A percentile compares a stretch with the other conserved stretches of the same genome.
These are phyloP conservation scores for Teratosphaeria destructans DNA, from an alignment of 2,329 filamentous ascomycete genomes.

Conservation along the genomic window DNA sequence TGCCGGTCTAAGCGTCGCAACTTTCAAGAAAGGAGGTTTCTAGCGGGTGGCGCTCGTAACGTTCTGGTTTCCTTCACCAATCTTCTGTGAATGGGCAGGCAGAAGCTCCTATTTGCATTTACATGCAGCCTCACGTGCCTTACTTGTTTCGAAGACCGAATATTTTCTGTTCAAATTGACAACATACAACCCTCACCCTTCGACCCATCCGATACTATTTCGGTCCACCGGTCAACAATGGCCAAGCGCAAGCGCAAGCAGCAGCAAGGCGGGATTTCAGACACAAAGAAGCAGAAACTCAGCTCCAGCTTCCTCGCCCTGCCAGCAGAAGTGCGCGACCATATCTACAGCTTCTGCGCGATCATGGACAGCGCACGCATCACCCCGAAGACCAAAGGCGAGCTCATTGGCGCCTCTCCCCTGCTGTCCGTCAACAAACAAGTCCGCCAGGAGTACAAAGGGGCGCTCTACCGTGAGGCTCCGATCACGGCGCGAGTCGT, in stretches of 20 bases:
- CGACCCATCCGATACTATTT: not conserved
- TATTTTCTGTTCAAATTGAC: not conserved
- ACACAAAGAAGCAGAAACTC: not conserved
- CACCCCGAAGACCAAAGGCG: not conserved
- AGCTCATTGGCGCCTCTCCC: not conserved
- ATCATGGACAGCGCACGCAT: not conserved
- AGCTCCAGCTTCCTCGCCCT: not conserved
- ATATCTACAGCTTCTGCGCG: not conserved
- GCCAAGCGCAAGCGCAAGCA: not conserved
- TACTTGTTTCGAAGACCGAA: no score
- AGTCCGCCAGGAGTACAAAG: not conserved
- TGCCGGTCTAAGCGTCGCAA: no score
- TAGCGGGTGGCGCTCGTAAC: no score
- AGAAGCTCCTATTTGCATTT: no score
- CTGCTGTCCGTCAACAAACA: not conserved
- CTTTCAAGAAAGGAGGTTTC: no score
- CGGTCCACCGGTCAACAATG: not conserved
- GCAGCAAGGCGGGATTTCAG: not conserved
- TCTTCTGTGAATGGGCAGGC: no score
- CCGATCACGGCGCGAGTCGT: not conserved
- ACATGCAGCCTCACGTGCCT: no score
- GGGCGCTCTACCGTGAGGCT: not conserved
- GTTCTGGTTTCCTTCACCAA: no score
- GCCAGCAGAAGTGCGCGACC: not conserved
- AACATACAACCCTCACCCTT: not conserved